These are phyloP conservation scores for Erysiphe neolycopersici DNA, from an alignment of 2,329 filamentous ascomycete genomes.

Conservation along the genomic window DNA sequence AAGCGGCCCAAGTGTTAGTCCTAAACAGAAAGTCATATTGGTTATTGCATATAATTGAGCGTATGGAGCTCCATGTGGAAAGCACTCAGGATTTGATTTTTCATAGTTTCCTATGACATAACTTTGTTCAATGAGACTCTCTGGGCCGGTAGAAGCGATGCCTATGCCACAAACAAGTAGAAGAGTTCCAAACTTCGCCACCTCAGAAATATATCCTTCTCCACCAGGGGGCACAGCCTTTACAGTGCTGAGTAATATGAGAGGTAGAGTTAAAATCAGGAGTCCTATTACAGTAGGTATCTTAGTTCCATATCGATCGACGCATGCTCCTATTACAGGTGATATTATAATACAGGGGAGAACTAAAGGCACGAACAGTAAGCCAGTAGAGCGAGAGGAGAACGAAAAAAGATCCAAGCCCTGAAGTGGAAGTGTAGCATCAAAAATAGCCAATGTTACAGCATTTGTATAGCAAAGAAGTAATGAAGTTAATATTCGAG, in stretches of 20 bases:
- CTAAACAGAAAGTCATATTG: constrained; percentile 32
- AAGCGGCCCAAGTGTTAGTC: constrained; percentile 31
- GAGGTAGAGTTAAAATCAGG: constrained; percentile 4
- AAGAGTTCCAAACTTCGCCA: constrained; percentile 20
- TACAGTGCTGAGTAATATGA: constrained; percentile 18
- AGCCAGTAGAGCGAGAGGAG: constrained; percentile 14
- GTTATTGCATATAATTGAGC: constrained; percentile 39
- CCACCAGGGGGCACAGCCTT: constrained; percentile 6
- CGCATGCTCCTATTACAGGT: constrained; percentile 14
- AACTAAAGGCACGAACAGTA: constrained; percentile 16
- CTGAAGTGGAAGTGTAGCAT: constrained; percentile 17
- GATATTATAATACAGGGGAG: constrained; percentile 15
- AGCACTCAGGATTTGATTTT: constrained; percentile 25
- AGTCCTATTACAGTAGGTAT: constrained; percentile 13
- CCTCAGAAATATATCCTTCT: constrained; percentile 15
- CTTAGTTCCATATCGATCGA: constrained; percentile 16
- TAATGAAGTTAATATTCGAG: constrained; percentile 17
- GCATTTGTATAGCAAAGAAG: constrained; percentile 20
- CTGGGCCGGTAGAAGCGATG: constrained; percentile 24
- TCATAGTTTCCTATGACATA: constrained; percentile 27
- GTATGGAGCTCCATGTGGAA: constrained; percentile 29
- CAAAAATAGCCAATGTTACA: constrained; percentile 14
- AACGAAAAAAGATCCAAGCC: constrained; percentile 15
- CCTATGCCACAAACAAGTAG: constrained; percentile 23
- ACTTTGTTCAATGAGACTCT: constrained; percentile 29